These are phyloP conservation scores for Artemisia annua DNA, from an alignment of 129 eudicot genomes.

Conservation along the genomic window DNA sequence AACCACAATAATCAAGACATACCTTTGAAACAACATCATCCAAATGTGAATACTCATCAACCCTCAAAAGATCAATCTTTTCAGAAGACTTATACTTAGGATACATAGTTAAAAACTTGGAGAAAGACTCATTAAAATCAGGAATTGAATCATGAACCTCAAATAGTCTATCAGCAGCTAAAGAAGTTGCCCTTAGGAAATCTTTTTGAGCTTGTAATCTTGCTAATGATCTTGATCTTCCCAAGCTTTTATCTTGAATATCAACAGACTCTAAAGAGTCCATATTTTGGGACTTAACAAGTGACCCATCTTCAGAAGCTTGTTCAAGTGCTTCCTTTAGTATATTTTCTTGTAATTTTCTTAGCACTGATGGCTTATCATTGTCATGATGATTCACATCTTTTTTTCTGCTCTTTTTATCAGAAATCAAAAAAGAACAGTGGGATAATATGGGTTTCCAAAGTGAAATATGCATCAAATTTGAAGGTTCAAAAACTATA, in stretches of 20 bases:
- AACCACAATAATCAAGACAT: conserved; percentile 67
- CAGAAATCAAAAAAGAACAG: conserved; percentile 51
- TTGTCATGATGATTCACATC: conserved; percentile 35
- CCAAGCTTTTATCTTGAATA: conserved; percentile 42
- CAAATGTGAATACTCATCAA: conserved; percentile 50
- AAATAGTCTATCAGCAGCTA: conserved; percentile 44
- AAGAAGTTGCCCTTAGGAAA: conserved; percentile 49
- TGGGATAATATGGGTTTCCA: conserved; percentile 67
- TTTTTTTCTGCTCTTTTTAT: conserved; percentile 48
- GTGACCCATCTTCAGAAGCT: conserved; percentile 75
- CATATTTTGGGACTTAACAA: conserved; percentile 46
- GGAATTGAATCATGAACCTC: conserved; percentile 42
- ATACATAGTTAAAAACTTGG: conserved; percentile 52
- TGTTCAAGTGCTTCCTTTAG: conserved; percentile 69
- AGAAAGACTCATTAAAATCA: conserved; percentile 37
- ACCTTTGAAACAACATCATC: conserved; percentile 50
- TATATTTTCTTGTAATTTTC: conserved; percentile 53
- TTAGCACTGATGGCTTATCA: conserved; percentile 49
- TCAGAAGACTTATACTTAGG: conserved; percentile 53
- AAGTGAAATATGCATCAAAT: conserved; percentile 72
- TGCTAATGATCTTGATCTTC: conserved; percentile 55
- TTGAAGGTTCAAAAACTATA: background rate
- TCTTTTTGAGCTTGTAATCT: conserved; percentile 57
- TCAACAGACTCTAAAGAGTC: conserved; percentile 42
- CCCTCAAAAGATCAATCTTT: conserved; percentile 49